A percentile compares a stretch with the other conserved stretches of the same genome.
Evolutionary conservation across 352 stramenopile genomes (phyloP).

Genomic region (Phytophthora rubi): DNA sequence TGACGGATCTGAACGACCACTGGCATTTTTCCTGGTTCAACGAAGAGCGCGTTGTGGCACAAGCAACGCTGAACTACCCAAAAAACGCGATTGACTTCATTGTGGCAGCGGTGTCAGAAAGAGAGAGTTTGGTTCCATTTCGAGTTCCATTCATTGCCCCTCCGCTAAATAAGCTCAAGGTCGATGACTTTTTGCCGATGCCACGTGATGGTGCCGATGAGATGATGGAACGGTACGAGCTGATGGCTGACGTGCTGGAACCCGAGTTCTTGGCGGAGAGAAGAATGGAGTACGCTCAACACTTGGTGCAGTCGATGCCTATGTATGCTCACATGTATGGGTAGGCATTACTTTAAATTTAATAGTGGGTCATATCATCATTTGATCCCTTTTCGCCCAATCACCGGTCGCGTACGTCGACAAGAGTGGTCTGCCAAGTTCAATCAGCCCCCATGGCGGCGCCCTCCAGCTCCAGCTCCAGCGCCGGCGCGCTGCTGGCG

Average conservation of each 20-base stretch:
- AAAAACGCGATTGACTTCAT: slow-evolving; percentile 38
- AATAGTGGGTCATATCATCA: background rate
- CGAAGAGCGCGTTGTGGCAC: slow-evolving; percentile 21
- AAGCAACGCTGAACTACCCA: slow-evolving; percentile 31
- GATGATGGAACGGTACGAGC: slow-evolving; percentile 30
- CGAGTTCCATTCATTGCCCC: background rate
- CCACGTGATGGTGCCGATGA: slow-evolving; percentile 33
- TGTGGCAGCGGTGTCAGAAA: slow-evolving; percentile 10
- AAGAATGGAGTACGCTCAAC: slow-evolving; percentile 36
- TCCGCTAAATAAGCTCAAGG: slow-evolving; percentile 5
- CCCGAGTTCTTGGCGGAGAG: slow-evolving; percentile 36
- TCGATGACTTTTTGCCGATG: slow-evolving; percentile 29
- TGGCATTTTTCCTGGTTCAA: slow-evolving; percentile 42
- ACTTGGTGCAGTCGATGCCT: slow-evolving; percentile 32
- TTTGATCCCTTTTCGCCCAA: background rate
- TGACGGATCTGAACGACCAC: slow-evolving; percentile 38
- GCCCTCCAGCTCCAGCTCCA: too few species aligned
- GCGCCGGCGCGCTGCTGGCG: slow-evolving; percentile 38
- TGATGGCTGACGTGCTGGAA: slow-evolving; percentile 36
- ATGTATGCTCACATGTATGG: slow-evolving; percentile 18
- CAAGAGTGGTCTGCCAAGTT: slow-evolving; percentile 5
- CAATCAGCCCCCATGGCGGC: background rate
- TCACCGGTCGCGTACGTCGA: too few species aligned
- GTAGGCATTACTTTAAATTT: too few species aligned
- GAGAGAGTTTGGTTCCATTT: too few species aligned